Conservation (phyloP, 2,329 filamentous ascomycete genomes). For the Trichoderma harzianum region DNA sequence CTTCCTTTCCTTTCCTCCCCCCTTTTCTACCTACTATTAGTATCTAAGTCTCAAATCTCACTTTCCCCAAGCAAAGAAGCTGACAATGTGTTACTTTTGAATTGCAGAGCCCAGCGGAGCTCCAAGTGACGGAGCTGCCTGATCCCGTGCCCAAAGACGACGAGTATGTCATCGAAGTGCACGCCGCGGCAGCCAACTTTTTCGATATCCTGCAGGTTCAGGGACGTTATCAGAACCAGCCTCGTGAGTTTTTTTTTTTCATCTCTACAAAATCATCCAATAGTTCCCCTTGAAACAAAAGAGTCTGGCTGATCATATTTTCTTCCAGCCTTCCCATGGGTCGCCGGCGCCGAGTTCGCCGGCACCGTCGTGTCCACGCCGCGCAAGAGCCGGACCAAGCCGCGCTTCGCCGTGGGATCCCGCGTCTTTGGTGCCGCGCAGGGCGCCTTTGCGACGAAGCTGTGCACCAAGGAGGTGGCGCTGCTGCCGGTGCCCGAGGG, state of each 20-base stretch:
- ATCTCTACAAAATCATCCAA: no score
- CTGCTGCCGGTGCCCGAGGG: constrained; percentile 73
- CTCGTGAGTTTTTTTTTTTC: constrained; percentile 44
- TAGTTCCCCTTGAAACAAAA: neutral
- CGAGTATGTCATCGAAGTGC: constrained; percentile 84
- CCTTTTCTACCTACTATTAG: no score
- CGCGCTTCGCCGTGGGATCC: constrained; percentile 70
- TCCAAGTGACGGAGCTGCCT: constrained; percentile 70
- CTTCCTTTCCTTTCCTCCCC: neutral
- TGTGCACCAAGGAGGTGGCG: constrained; percentile 62
- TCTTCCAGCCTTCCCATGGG: constrained; percentile 71
- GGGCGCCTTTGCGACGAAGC: constrained; percentile 78
- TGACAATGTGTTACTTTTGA: neutral
- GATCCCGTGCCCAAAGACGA: constrained; percentile 67
- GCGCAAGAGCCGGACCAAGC: constrained; percentile 37
- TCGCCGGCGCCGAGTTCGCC: constrained; percentile 82
- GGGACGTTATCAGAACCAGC: constrained; percentile 93
- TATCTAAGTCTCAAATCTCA: neutral
- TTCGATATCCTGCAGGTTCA: constrained; percentile 95
- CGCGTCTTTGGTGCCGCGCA: constrained; percentile 84
- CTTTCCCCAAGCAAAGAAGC: neutral
- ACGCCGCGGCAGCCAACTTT: constrained; percentile 89
- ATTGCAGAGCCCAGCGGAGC: constrained; percentile 69
- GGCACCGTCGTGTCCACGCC: constrained; percentile 71
- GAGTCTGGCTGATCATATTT: neutral